Evolutionary conservation across 495 filamentous ascomycete species (phyloP).

Genomic region (Cercophora newfieldiana): DNA sequence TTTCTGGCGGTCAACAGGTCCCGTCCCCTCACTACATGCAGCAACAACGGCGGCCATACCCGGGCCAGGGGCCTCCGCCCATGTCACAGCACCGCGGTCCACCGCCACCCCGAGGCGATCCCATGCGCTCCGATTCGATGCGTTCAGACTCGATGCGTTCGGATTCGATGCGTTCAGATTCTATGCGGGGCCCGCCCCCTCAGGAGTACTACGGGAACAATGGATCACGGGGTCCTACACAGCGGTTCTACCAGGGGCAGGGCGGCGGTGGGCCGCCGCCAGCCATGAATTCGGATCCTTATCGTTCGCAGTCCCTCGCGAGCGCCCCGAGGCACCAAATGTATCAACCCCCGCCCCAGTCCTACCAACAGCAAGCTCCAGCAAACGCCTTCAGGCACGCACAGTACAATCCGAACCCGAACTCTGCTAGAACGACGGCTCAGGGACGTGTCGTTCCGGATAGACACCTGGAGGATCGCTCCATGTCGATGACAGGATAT

Average conservation of each 20-base stretch:
- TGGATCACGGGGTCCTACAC: slow-evolving; percentile 49
- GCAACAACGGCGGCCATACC: slow-evolving; percentile 48
- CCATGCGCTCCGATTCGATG: slow-evolving; percentile 4
- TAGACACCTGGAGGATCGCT: slow-evolving; percentile 76
- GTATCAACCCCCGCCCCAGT: slow-evolving; percentile 64
- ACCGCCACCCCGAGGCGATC: slow-evolving; percentile 21
- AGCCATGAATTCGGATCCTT: slow-evolving; percentile 79
- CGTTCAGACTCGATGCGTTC: slow-evolving; percentile 7
- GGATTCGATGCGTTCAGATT: slow-evolving; percentile 36
- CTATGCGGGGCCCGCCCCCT: slow-evolving; percentile 45
- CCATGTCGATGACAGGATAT: slow-evolving; percentile 95
- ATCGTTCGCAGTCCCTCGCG: slow-evolving; percentile 90
- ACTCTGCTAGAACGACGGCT: slow-evolving; percentile 74
- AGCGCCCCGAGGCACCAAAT: slow-evolving; percentile 63
- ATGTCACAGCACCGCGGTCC: slow-evolving; percentile 23
- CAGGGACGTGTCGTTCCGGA: slow-evolving; percentile 90
- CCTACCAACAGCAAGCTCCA: slow-evolving; percentile 66
- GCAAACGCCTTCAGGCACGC: slow-evolving; percentile 75
- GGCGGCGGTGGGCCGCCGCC: slow-evolving; percentile 55
- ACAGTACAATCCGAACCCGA: slow-evolving; percentile 53
- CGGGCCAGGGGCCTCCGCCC: slow-evolving; percentile 44
- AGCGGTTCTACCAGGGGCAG: slow-evolving; percentile 48
- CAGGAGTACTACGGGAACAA: slow-evolving; percentile 56
- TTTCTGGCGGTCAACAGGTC: slow-evolving; percentile 45
- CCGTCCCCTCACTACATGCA: slow-evolving; percentile 41